Base-by-base conservation (phyloP, 352 stramenopile genomes). In the Phytophthora multivora region DNA sequence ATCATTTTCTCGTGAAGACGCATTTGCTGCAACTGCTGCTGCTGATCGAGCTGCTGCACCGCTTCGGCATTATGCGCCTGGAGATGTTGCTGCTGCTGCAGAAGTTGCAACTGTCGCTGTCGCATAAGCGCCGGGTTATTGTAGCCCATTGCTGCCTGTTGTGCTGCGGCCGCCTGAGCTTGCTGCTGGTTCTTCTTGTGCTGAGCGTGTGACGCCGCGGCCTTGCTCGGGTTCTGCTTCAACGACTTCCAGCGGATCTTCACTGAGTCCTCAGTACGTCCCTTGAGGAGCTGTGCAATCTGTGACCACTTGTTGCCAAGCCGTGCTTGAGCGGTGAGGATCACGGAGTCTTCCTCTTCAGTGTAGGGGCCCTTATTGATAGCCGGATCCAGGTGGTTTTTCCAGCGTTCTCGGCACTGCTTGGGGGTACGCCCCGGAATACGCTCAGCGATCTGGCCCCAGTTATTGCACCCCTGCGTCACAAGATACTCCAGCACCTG, bases 261-360 rank as follows among this genome's bases (percentile, higher is more conserved):
- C 19, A 98, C 91, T n/a, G 92, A 94, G 64, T 98, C 93, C 35
- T 98, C 91, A 2, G 88, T 96, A 18, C 93, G 83, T 2, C 93
- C 95, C 42, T 89, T 88, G 4, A 98, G 70, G 33, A 96, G 76
- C 63, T 98, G 96, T 15, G 97, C 89, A 69, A 99, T 98, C 60
- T 98, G 89, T 1, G 92, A 97, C 97, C 97, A 99, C 50, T 96
- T 96, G 74, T 98, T 99, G 33, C 97, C 97, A 10, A 98, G 85
- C 18, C 83, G 85, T 36, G 86, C 81, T 54, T 98, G 95, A 31
- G 81, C 88, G 4, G 85, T 77, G 0, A 99, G 76, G 45, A 99
- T 98, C 12, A 96, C 80, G 12, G 86, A 81, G 70, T 99, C 97
- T 73, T 99, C 96, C 30, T 97, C 83, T 64, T 93, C 88, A 8